Base-by-base conservation (phyloP, 371 early-diverging fungal species). In the Circinella umbellata region DNA sequence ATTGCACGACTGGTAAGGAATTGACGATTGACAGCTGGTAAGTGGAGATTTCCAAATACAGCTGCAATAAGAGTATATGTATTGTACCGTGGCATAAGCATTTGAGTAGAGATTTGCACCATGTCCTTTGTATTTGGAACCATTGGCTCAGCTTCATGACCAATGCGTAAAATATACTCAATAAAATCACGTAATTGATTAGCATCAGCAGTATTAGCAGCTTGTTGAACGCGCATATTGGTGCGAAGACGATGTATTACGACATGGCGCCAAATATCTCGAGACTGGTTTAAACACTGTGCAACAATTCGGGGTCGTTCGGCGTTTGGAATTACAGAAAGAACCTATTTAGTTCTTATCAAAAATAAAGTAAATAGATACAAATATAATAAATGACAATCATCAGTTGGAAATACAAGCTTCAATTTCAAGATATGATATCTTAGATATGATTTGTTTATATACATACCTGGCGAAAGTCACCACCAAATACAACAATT, bases 401-500 rank as follows among this genome's bases (percentile, higher is more conserved):
- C 18, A 27, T 27, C 2, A 27, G 27, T 27, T 27, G 27, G 2
- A 27, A 27, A 27, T 27, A 27, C 27, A 27, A 27, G 2, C 27
- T 27, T 27, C 2, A 27, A 27, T 27, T 27, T 27, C 27, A 27
- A 27, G 27, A 2, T 27, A 2, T 27, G 2, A 27, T 27, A 27
- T 27, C 27, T 27, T 27, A 27, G 0, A 27, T 27, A 2, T 27
- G 0, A 27, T 27, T 27, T 27, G 27, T 27, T 27, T 27, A 27
- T 27, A 8, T 20, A 54, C 17, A 57, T 13, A 69, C 57, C 20
- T 70, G 70, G 3, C 68, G 35, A 35, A 70, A 64, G 27, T 59
- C 39, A 11, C 66, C 74, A 15, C 54, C 71, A 54, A 76, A 73
- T 17, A 78, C 69, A 3, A 76, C 47, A 4, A 74, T 15, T 47